Conservation (phyloP, 1,284 basidiomycete genomes). For the Moesziomyces antarcticus region DNA sequence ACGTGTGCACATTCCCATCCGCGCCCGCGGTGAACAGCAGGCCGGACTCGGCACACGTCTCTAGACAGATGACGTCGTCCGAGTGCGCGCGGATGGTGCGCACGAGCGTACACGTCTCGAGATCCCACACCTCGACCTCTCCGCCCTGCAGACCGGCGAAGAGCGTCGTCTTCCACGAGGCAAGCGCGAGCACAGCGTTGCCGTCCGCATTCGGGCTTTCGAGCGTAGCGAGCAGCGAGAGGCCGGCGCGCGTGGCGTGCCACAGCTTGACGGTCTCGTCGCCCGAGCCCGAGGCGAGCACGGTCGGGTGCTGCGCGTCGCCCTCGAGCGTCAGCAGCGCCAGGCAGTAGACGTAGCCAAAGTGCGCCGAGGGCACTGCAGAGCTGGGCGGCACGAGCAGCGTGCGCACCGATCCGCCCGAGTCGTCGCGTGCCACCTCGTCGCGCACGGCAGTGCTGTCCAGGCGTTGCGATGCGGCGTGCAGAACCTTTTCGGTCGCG, state of each 20-base stretch:
- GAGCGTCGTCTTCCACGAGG: conserved; percentile 78
- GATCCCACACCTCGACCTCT: conserved; percentile 86
- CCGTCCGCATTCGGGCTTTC: conserved; percentile 52
- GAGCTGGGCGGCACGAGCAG: conserved; percentile 39
- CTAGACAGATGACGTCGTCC: conserved; percentile 67
- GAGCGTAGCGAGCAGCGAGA: conserved; percentile 74
- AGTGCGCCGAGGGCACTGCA: conserved; percentile 80
- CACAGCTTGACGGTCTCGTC: conserved; percentile 92
- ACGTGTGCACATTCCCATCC: conserved; percentile 54
- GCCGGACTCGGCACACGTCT: conserved; percentile 62
- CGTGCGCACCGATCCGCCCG: conserved; percentile 15
- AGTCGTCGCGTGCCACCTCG: neutral
- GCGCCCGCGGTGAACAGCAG: conserved; percentile 56
- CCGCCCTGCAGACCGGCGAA: conserved; percentile 95
- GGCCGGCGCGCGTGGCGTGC: conserved; percentile 72
- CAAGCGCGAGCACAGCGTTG: conserved; percentile 79
- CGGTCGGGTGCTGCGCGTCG: conserved; percentile 26
- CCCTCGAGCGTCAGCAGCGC: conserved; percentile 71
- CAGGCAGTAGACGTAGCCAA: conserved; percentile 93
- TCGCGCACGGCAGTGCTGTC: conserved; percentile 12
- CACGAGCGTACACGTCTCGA: conserved; percentile 86
- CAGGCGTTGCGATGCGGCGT: conserved; percentile 29
- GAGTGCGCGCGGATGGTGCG: conserved; percentile 86
- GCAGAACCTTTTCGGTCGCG: conserved; percentile 30
- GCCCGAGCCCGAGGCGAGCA: conserved; percentile 71